Base-by-base conservation (phyloP, 805 yeast genomes). In the Hanseniaspora occidentalis region DNA sequence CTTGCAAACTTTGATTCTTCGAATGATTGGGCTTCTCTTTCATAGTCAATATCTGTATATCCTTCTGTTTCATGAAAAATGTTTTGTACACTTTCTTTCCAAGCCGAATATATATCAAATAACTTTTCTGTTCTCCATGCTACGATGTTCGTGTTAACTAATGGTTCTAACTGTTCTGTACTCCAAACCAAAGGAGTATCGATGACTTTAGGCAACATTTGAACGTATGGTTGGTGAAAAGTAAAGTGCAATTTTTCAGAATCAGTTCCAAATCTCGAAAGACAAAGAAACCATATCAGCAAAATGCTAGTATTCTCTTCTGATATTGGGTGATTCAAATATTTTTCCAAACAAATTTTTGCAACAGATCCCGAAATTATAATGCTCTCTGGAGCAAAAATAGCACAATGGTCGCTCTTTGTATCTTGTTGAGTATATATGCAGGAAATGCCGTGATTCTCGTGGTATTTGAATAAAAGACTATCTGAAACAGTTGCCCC, bases 121-220 rank as follows among this genome's bases (percentile, higher is more conserved):
- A 74, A 54, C 42, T 73, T 73, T 6, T 66, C 70, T 2, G 60
- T 56, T 14, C 79, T 50, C 0, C 84, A 73, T 20, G 69, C 69
- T 2, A 76, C 77, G 20, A 65, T 42, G 50, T 85, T 85, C 0
- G 95, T 79, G 1, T 83, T 82, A 19, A 66, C 61, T n/a, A 86
- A 54, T 21, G 66, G 52, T 19, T 59, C 52, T 44, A 70, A 61
- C 38, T 82, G 88, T 3, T 53, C 56, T 0, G 69, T 58, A 31
- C 60, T 64, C 84, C 86, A 86, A 43, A 71, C 68, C 37, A 71
- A 69, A 1, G 94, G 88, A 5, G 79, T 60, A 9, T 60, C 65
- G 6, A 73, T 70, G 2, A 51, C 54, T 6, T 37, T 37, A 1
- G 84, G 84, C 20, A 78, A 52, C n/a, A 63, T 58, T 26, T 66